Evolutionary conservation across 768 basidiomycete genomes (phyloP).

Genomic region (Cyclocybe cylindracea): DNA sequence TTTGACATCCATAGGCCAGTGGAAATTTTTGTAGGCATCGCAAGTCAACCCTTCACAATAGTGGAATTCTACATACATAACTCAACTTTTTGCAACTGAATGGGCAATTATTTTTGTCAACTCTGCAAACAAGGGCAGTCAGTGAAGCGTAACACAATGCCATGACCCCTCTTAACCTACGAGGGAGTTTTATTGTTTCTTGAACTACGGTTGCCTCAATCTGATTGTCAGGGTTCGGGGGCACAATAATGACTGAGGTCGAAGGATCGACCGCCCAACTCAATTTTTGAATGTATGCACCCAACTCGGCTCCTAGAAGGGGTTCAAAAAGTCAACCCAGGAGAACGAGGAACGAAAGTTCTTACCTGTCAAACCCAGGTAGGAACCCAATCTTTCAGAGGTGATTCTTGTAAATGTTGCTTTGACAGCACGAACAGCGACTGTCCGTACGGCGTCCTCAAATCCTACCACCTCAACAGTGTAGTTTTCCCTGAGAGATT

Average conservation of each 20-base stretch:
- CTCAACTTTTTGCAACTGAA: conserved; percentile 53
- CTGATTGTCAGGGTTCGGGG: conserved; percentile 86
- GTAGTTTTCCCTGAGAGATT: conserved; percentile 80
- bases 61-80: conserved; percentile 19
- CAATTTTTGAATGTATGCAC: conserved; percentile 59
- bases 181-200: conserved; percentile 78
- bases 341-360: conserved; percentile 2
- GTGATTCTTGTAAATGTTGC: conserved; percentile 79
- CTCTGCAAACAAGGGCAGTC: conserved; percentile 43
- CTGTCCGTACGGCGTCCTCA: conserved; percentile 79
- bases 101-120: conserved; percentile 77
- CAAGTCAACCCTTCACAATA: not conserved
- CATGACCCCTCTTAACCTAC: conserved; percentile 43
- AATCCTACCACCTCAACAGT: conserved; percentile 84
- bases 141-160: not conserved
- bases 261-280: conserved; percentile 65
- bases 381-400: conserved; percentile 64
- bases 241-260: conserved; percentile 62
- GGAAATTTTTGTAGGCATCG: not conserved
- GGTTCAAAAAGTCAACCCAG: not conserved
- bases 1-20: conserved; percentile 3
- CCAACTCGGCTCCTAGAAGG: conserved; percentile 53
- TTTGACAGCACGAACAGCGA: conserved; percentile 74
- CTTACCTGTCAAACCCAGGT: conserved; percentile 67
- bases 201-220: conserved; percentile 84